Conservation (phyloP, 257 asterid genomes). For the Nicotiana noctiflora region DNA sequence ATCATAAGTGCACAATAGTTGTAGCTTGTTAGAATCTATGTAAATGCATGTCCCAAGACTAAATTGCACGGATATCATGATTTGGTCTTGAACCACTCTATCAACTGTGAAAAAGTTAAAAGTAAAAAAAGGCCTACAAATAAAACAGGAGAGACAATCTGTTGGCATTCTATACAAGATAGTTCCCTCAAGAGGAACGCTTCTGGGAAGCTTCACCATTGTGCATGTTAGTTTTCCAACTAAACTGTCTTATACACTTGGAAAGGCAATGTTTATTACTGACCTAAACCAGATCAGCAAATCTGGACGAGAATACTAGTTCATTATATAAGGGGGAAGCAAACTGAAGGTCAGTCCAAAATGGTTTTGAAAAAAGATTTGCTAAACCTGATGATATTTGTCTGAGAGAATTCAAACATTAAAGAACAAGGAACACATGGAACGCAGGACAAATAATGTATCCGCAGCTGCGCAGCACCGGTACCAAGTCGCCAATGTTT, state of each 20-base stretch:
- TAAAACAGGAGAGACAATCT: background rate
- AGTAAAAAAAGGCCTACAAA: background rate
- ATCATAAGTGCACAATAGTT: constrained; percentile 11
- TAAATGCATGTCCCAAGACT: background rate
- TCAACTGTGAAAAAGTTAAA: background rate
- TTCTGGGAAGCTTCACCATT: background rate
- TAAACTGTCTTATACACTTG: background rate
- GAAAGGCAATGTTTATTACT: background rate
- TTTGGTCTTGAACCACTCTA: background rate
- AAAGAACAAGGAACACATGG: background rate
- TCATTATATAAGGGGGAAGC: background rate
- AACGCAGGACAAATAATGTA: background rate
- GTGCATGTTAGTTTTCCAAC: background rate
- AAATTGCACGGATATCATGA: background rate
- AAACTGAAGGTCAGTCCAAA: background rate
- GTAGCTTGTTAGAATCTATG: constrained; percentile 1
- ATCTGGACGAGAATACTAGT: background rate
- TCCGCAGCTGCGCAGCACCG: background rate
- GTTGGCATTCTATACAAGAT: background rate
- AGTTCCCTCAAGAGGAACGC: background rate
- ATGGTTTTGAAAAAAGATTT: background rate
- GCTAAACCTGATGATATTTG: background rate
- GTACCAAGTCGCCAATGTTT: background rate
- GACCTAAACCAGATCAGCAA: background rate
- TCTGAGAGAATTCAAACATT: background rate